Conservation (phyloP, 139 green algal species). For the Haematococcus lacustris region DNA sequence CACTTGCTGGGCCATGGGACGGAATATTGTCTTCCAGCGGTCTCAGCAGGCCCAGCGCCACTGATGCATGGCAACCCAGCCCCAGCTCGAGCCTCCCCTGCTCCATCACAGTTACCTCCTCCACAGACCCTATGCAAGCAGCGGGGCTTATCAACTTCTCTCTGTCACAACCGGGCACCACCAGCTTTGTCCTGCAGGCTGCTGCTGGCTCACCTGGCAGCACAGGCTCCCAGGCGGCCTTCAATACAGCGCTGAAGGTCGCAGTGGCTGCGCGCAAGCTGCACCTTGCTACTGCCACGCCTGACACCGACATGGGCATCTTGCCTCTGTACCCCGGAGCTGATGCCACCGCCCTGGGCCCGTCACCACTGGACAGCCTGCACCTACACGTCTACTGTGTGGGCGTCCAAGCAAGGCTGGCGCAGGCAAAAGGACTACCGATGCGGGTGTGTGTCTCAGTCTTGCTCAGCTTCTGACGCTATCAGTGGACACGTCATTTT, state of each 20-base stretch:
- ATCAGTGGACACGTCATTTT: constrained; percentile 12
- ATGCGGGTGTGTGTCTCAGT: not conserved
- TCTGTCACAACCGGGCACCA: constrained; percentile 15
- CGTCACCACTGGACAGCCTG: constrained; percentile 3
- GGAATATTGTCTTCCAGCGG: too few relatives aligned
- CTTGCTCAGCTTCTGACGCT: not conserved
- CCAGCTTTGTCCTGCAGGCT: constrained; percentile 19
- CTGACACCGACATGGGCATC: constrained; percentile 8
- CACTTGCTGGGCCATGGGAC: too few relatives aligned
- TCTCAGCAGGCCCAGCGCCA: too few relatives aligned
- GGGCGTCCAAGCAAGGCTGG: not conserved
- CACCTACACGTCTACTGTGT: constrained; percentile 25
- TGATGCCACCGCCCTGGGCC: constrained; percentile 6
- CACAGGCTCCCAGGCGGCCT: not conserved
- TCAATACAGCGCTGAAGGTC: constrained; percentile 16
- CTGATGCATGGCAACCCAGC: too few relatives aligned
- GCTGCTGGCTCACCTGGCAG: constrained; percentile 9
- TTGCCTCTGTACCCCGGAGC: constrained; percentile 17
- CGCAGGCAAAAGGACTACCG: too few relatives aligned
- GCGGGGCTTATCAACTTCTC: constrained; percentile 23
- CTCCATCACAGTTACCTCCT: constrained; percentile 2
- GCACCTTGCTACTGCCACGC: constrained; percentile 2
- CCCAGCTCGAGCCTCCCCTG: too few relatives aligned
- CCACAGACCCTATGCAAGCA: constrained; percentile 21
- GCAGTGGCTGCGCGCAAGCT: constrained; percentile 21